Evolutionary conservation across 345 rosid genomes (phyloP).

Genomic region (Cardamine occulta): DNA sequence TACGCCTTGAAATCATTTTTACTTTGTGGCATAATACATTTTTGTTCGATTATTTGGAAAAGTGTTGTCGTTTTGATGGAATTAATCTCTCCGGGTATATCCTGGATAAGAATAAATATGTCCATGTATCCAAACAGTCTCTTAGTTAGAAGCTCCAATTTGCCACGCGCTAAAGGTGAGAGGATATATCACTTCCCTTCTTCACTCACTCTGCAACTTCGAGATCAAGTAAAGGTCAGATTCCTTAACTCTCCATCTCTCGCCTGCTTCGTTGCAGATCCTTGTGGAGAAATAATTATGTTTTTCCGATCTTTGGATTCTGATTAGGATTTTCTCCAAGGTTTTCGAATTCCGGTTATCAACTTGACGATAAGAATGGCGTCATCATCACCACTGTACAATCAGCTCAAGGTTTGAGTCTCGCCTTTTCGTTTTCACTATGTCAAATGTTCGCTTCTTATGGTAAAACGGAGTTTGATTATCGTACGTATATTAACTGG

Average conservation of each 20-base stretch:
- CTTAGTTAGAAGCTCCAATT: background rate
- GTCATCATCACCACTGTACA: conserved; percentile 62
- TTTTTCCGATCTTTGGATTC: background rate
- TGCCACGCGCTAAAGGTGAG: background rate
- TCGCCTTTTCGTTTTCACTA: background rate
- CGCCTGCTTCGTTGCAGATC: conserved; percentile 20
- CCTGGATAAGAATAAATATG: background rate
- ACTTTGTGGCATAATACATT: background rate
- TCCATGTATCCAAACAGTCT: conserved; percentile 31
- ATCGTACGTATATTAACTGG: conserved; percentile 1
- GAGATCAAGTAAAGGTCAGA: conserved; percentile 36
- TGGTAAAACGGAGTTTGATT: conserved; percentile 1
- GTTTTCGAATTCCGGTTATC: background rate
- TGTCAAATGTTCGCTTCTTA: background rate
- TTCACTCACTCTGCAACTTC: conserved; percentile 36
- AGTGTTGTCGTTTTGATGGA: background rate
- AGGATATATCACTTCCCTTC: conserved; percentile 33
- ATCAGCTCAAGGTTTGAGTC: conserved; percentile 68
- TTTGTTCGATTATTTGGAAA: background rate
- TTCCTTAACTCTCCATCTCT: conserved; percentile 3
- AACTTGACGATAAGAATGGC: conserved; percentile 36
- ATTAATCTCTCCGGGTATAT: background rate
- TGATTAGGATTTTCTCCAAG: conserved; percentile 4
- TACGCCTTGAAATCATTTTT: background rate
- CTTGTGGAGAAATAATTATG: background rate